phyloP scores from a whole-genome alignment of 345 rosid species.

The Hevea brasiliensis region DNA sequence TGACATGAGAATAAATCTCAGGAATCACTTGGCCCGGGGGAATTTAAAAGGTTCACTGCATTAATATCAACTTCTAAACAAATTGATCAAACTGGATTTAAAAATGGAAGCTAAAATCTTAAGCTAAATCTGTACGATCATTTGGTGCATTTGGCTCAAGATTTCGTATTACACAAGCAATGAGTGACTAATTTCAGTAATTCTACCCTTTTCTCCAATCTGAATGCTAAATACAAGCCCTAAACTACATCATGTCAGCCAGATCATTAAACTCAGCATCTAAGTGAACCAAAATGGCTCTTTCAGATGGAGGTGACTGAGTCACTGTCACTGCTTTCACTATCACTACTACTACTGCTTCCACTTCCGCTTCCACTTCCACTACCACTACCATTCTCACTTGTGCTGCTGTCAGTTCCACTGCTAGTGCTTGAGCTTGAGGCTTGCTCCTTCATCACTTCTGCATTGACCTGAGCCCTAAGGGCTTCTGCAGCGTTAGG shows the following conservation, averaged over 20 bases:
- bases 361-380: neutral
- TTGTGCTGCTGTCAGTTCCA: constrained; percentile 22
- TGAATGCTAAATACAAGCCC: neutral
- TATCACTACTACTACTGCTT: constrained; percentile 31
- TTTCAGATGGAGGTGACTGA: constrained; percentile 37
- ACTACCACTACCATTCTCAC: constrained; percentile 12
- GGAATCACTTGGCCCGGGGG: too few species aligned
- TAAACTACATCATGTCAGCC: constrained; percentile 7
- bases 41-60: too few species aligned
- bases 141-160: neutral
- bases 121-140: neutral
- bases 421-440: constrained; percentile 24
- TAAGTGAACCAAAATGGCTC: neutral
- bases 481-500: constrained; percentile 35
- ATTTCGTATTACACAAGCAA: neutral
- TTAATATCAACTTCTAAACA: neutral
- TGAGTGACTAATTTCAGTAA: neutral
- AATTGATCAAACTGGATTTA: neutral
- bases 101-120: neutral
- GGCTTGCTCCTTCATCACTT: constrained; percentile 15
- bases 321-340: constrained; percentile 37
- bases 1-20: neutral
- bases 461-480: constrained; percentile 29
- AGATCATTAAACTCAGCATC: neutral
- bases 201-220: neutral